Percentiles rank a stretch among this genome's conserved stretches.
These are phyloP conservation scores for Xerocomellus chrysenteron DNA, from an alignment of 768 basidiomycete species.

Conservation along the genomic window DNA sequence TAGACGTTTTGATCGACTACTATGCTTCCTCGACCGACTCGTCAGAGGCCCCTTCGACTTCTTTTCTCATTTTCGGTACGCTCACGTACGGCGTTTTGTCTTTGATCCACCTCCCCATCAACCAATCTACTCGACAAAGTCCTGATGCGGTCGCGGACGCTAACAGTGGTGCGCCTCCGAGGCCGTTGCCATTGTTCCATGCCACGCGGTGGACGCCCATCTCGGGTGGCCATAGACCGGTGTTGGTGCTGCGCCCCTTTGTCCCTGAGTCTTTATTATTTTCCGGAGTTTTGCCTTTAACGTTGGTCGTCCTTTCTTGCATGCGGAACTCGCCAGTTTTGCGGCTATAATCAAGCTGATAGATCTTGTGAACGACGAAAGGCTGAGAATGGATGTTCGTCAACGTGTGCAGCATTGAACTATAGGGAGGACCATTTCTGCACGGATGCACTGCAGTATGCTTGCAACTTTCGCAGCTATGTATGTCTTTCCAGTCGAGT, in stretches of 20 bases:
- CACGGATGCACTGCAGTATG: too few species aligned
- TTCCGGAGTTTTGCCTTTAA: slow-evolving; percentile 33
- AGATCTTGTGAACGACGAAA: slow-evolving; percentile 76
- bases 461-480: too few species aligned
- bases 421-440: too few species aligned
- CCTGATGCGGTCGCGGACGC: slow-evolving; percentile 85
- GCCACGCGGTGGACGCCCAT: slow-evolving; percentile 73
- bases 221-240: slow-evolving; percentile 77
- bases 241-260: slow-evolving; percentile 34
- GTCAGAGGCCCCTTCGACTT: slow-evolving; percentile 44
- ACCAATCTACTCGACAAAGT: slow-evolving; percentile 79
- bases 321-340: slow-evolving; percentile 75
- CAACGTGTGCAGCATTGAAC: neutral
- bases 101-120: slow-evolving; percentile 72
- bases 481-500: too few species aligned
- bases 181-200: slow-evolving; percentile 81
- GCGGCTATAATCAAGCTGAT: slow-evolving; percentile 85
- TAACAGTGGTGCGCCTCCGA: slow-evolving; percentile 55
- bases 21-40: slow-evolving; percentile 30
- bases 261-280: slow-evolving; percentile 22
- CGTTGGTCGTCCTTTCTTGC: slow-evolving; percentile 34
- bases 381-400: slow-evolving; percentile 45
- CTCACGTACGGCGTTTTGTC: slow-evolving; percentile 66
- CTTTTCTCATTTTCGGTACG: slow-evolving; percentile 60
- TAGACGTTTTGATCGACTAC: neutral